A percentile compares a stretch with the other conserved stretches of the same genome.
Conservation (phyloP, 2,329 filamentous ascomycete species). For the Microdochium paspali region DNA sequence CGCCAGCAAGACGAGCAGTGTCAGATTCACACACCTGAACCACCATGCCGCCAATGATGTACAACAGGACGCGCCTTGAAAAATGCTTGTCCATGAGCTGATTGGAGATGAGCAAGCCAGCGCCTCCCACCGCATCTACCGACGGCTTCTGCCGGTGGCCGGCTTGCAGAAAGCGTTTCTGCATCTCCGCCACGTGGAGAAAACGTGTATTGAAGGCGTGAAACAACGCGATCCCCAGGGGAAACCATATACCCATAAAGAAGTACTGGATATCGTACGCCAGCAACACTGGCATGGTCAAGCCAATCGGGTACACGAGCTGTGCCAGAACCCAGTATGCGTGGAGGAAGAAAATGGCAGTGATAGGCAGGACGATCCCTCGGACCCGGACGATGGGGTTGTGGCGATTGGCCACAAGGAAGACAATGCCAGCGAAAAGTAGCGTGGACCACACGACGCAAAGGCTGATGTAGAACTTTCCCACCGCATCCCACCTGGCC, state of each 20-base stretch:
- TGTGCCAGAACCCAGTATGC: slow-evolving; percentile 29
- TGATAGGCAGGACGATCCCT: slow-evolving; percentile 28
- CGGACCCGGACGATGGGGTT: slow-evolving; percentile 28
- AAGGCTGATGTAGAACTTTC: slow-evolving; percentile 12
- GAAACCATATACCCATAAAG: slow-evolving; percentile 50
- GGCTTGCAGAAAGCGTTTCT: slow-evolving; percentile 29
- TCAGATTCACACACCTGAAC: no score
- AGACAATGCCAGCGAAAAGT: slow-evolving; percentile 22
- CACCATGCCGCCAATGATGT: slow-evolving; percentile 36
- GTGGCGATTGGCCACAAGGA: slow-evolving; percentile 21
- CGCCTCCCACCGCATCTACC: neutral
- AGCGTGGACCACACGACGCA: slow-evolving; percentile 15
- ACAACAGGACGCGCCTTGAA: slow-evolving; percentile 28
- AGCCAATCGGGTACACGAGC: slow-evolving; percentile 29
- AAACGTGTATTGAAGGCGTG: slow-evolving; percentile 46
- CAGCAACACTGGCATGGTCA: slow-evolving; percentile 25
- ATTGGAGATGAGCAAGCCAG: neutral
- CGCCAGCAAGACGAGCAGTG: no score
- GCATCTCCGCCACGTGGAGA: slow-evolving; percentile 36
- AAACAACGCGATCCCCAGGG: slow-evolving; percentile 47
- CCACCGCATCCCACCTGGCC: slow-evolving; percentile 11
- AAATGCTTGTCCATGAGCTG: slow-evolving; percentile 15
- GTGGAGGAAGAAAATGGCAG: slow-evolving; percentile 26
- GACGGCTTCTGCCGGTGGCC: slow-evolving; percentile 4
- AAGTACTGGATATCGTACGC: slow-evolving; percentile 45